Conservation (phyloP, 495 filamentous ascomycete genomes). For the Saxophila tyrrhenica region DNA sequence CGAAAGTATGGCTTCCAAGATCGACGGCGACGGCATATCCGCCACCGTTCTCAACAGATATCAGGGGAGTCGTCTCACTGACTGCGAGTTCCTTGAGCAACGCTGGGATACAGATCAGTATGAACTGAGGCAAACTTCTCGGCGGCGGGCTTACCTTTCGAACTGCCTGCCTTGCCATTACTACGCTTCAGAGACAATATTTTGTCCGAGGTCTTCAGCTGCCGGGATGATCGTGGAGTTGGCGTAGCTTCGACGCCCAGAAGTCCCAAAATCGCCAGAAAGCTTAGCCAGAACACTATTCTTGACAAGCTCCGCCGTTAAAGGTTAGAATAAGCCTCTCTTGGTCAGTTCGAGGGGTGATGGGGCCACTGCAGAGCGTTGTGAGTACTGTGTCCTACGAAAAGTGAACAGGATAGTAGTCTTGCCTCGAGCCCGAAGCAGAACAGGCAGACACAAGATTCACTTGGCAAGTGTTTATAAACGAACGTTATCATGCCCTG, state of each 20-base stretch:
- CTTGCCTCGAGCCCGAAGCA: no score
- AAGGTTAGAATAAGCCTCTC: no score
- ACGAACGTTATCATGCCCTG: no score
- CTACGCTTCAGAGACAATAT: background rate
- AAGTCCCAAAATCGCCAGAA: background rate
- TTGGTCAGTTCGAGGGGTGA: no score
- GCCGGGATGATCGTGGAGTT: background rate
- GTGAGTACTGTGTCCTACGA: no score
- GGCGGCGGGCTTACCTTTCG: background rate
- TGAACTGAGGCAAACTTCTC: background rate
- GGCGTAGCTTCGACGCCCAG: background rate
- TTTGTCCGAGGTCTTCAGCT: background rate
- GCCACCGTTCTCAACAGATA: background rate
- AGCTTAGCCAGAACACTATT: background rate
- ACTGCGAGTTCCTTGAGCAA: background rate
- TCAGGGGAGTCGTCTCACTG: background rate
- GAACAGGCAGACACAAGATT: no score
- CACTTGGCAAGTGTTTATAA: no score
- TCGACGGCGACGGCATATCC: slow-evolving; percentile 12
- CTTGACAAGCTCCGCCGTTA: no score
- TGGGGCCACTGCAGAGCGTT: no score
- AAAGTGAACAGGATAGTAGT: no score
- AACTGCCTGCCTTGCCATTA: background rate
- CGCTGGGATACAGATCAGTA: background rate
- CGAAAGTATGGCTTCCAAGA: slow-evolving; percentile 36